phyloP scores from a whole-genome alignment of 352 stramenopile species.

The Pythium pectinolyticum region DNA sequence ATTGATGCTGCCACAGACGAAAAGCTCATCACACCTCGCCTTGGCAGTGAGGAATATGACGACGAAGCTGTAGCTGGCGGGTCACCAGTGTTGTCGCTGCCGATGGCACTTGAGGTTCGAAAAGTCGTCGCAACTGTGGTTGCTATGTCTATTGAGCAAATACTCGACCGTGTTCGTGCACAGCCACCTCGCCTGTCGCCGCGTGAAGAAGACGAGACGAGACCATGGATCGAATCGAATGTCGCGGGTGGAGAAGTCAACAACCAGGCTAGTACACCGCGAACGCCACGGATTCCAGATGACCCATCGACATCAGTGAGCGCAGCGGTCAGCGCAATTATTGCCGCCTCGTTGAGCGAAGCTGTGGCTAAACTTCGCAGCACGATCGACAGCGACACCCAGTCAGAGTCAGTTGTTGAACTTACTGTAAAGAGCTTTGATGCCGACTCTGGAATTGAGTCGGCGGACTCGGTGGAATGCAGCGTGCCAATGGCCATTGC shows the following conservation, averaged over 20 bases:
- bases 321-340: background rate
- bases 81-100: slow-evolving; percentile 17
- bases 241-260: too few relatives aligned
- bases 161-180: slow-evolving; percentile 22
- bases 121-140: slow-evolving; percentile 28
- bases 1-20: too few relatives aligned
- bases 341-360: slow-evolving; percentile 11
- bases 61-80: background rate
- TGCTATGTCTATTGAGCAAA: slow-evolving; percentile 25
- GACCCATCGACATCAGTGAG: background rate
- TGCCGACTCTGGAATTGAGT: background rate
- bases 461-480: slow-evolving; percentile 6
- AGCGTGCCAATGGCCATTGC: slow-evolving; percentile 34
- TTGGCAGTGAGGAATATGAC: background rate
- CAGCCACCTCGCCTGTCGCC: background rate
- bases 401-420: background rate
- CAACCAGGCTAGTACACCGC: slow-evolving; percentile 13
- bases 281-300: background rate
- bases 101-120: slow-evolving; percentile 29
- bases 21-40: background rate
- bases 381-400: background rate
- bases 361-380: slow-evolving; percentile 11
- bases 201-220: background rate
- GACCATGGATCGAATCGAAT: too few relatives aligned
- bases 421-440: background rate